phyloP scores from a whole-genome alignment of 2,329 filamentous ascomycete species.

The Annulohypoxylon truncatum region DNA sequence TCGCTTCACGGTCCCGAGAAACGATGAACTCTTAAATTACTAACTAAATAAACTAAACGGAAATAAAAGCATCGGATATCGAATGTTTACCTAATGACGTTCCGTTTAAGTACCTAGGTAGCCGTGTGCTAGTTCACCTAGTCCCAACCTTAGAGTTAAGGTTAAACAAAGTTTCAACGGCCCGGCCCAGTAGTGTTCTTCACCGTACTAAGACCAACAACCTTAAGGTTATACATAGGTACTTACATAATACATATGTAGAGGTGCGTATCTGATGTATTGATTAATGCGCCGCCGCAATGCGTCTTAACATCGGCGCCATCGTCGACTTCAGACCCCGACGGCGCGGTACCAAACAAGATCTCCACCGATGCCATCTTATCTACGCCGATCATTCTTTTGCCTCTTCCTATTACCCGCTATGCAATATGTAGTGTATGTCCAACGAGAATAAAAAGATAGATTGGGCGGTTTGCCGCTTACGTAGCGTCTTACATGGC shows the following conservation, averaged over 20 bases:
- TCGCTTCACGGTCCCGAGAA: neutral
- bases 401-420: neutral
- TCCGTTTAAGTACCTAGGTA: too few species aligned
- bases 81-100: neutral
- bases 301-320: neutral
- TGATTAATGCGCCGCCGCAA: neutral
- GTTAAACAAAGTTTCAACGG: slow-evolving; percentile 1
- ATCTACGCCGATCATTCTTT: neutral
- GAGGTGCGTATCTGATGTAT: too few species aligned
- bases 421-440: neutral
- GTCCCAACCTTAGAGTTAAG: neutral
- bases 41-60: neutral
- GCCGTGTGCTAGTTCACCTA: neutral
- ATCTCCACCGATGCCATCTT: neutral
- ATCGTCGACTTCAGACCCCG: neutral
- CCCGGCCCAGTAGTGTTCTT: neutral
- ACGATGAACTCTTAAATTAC: neutral
- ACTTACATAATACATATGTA: too few species aligned
- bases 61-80: neutral
- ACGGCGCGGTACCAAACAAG: neutral
- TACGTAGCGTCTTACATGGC: neutral
- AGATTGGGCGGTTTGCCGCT: neutral
- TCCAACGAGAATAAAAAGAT: neutral
- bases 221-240: too few species aligned
- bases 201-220: neutral